Evolutionary conservation across 352 stramenopile species (phyloP).

Genomic region (Pythium brassicae): DNA sequence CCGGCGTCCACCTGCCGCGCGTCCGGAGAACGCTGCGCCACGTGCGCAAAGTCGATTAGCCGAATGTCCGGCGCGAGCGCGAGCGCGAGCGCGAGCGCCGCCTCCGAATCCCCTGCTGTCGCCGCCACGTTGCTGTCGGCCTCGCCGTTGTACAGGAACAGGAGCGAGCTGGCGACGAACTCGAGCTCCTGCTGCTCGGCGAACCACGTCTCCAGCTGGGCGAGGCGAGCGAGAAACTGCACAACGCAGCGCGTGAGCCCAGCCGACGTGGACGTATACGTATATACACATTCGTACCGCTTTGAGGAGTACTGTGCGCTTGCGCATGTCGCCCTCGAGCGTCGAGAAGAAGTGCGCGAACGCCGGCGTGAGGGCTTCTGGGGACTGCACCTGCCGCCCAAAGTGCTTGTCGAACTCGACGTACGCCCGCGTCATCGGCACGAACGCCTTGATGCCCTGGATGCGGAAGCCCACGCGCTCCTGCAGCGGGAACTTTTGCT

Average conservation of each 20-base stretch:
- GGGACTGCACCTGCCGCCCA: slow-evolving; percentile 55
- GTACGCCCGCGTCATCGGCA: slow-evolving; percentile 48
- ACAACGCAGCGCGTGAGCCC: not conserved
- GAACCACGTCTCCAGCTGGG: slow-evolving; percentile 69
- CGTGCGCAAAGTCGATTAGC: slow-evolving; percentile 86
- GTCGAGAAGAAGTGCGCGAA: slow-evolving; percentile 82
- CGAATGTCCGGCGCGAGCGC: slow-evolving; percentile 45
- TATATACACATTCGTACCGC: slow-evolving; percentile 24
- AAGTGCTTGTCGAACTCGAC: slow-evolving; percentile 86
- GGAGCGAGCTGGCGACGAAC: slow-evolving; percentile 94
- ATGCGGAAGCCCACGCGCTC: slow-evolving; percentile 90
- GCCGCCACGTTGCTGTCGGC: slow-evolving; percentile 18
- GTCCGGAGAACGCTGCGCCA: slow-evolving; percentile 16
- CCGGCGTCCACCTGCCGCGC: slow-evolving; percentile 41
- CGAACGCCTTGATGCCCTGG: slow-evolving; percentile 91
- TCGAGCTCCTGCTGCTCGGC: slow-evolving; percentile 68
- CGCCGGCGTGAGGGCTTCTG: slow-evolving; percentile 51
- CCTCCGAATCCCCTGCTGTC: slow-evolving; percentile 5
- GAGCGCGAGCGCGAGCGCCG: slow-evolving; percentile 3
- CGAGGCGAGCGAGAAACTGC: slow-evolving; percentile 67
- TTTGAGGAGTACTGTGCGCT: slow-evolving; percentile 31
- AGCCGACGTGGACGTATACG: too few relatives aligned
- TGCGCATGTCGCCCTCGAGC: slow-evolving; percentile 14
- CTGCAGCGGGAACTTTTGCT: slow-evolving; percentile 92
- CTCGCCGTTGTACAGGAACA: slow-evolving; percentile 92